A percentile compares a stretch with the other conserved stretches of the same genome.
phyloP scores from a whole-genome alignment of 306 rosid species.

The Astragalus glycyphyllos region DNA sequence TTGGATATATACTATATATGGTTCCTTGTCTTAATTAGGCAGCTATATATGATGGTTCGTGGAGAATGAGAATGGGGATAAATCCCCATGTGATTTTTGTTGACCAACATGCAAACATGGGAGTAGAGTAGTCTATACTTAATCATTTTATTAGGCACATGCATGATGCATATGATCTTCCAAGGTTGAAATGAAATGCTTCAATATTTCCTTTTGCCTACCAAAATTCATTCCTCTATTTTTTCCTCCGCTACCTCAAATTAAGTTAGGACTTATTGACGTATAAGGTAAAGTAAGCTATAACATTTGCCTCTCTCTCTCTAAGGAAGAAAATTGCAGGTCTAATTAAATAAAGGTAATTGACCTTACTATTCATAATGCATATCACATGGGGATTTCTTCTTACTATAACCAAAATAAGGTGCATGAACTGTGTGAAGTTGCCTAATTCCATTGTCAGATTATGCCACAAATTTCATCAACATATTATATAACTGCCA shows the following conservation, averaged over 20 bases:
- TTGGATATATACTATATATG: neutral
- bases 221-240: neutral
- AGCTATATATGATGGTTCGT: neutral
- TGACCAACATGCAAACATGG: slow-evolving; percentile 25
- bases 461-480: slow-evolving; percentile 2
- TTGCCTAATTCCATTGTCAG: slow-evolving; percentile 14
- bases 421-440: slow-evolving; percentile 30
- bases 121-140: neutral
- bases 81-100: slow-evolving; percentile 33
- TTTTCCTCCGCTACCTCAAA: neutral
- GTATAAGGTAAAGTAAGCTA: no score
- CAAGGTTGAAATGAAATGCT: neutral
- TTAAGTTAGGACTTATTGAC: no score
- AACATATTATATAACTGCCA: no score
- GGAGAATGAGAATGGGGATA: neutral
- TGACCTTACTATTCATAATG: slow-evolving; percentile 27
- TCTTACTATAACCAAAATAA: slow-evolving; percentile 13
- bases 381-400: slow-evolving; percentile 34
- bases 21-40: slow-evolving; percentile 23
- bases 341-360: neutral
- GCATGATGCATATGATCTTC: neutral
- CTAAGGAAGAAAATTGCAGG: no score
- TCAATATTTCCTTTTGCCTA: neutral
- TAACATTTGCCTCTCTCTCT: no score
- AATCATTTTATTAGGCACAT: slow-evolving; percentile 1